Conservation (phyloP, 192 early-diverging fungal genomes). For the Podochytrium sp. region DNA sequence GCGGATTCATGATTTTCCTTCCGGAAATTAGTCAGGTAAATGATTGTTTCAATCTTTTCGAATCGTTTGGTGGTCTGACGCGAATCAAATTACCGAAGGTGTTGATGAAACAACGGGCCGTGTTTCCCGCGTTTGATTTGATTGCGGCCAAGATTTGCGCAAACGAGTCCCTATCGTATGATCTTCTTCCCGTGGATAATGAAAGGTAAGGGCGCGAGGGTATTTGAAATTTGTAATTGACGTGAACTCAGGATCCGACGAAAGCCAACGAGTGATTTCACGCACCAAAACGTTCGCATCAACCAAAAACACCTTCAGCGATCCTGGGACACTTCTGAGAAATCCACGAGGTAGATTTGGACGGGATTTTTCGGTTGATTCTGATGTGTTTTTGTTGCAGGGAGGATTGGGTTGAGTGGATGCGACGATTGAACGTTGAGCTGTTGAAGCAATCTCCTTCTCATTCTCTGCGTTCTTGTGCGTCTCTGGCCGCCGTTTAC, state of each 20-base stretch:
- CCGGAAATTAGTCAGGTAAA: constrained; percentile 69
- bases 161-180: not conserved
- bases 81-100: too few relatives aligned
- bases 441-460: constrained; percentile 87
- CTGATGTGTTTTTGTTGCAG: too few relatives aligned
- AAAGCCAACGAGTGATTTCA: not conserved
- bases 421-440: constrained; percentile 75
- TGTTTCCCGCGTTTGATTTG: not conserved
- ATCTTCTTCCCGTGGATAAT: not conserved
- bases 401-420: constrained; percentile 91
- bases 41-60: not conserved
- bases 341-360: constrained; percentile 79
- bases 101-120: not conserved
- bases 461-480: constrained; percentile 81
- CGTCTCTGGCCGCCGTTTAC: constrained; percentile 71
- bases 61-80: not conserved
- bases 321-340: constrained; percentile 76
- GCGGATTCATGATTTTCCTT: constrained; percentile 76
- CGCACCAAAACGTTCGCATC: constrained; percentile 62
- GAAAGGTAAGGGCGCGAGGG: not conserved
- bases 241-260: not conserved
- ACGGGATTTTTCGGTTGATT: too few relatives aligned
- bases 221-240: not conserved
- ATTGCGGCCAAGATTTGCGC: not conserved
- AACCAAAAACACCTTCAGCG: constrained; percentile 70